Percentiles rank a stretch among this genome's conserved stretches.
Evolutionary conservation across 371 early-diverging fungal genomes (phyloP).

Genomic region (Syncephalastrum monosporum): DNA sequence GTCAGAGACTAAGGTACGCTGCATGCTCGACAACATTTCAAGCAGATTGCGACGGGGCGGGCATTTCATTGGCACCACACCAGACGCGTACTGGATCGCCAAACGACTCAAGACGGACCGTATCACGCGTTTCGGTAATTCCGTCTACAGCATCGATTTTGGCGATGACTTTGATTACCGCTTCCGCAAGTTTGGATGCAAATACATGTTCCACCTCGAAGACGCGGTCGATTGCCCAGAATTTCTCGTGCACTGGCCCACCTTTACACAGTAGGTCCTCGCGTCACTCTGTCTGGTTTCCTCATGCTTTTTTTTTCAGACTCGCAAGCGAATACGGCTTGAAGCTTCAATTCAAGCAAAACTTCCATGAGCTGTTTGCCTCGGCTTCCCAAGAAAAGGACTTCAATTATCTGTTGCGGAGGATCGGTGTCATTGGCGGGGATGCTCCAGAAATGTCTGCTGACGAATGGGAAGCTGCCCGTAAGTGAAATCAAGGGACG

Average conservation of each 20-base stretch:
- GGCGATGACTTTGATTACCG: conserved; percentile 46
- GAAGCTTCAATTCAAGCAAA: conserved; percentile 62
- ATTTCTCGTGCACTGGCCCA: conserved; percentile 89
- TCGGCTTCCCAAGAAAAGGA: conserved; percentile 54
- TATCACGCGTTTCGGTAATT: conserved; percentile 74
- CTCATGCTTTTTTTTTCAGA: conserved; percentile 31
- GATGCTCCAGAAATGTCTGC: conserved; percentile 57
- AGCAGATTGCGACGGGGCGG: conserved; percentile 81
- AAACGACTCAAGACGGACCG: conserved; percentile 40
- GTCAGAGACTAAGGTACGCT: conserved; percentile 75
- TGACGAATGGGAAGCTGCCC: conserved; percentile 95
- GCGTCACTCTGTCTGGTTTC: not conserved
- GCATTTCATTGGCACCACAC: conserved; percentile 92
- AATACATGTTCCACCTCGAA: conserved; percentile 91
- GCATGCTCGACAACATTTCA: conserved; percentile 84
- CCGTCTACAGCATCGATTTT: conserved; percentile 83
- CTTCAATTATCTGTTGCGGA: conserved; percentile 57
- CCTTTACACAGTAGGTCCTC: conserved; percentile 63
- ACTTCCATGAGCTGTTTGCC: conserved; percentile 83
- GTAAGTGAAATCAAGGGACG: conserved; percentile 33
- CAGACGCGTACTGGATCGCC: conserved; percentile 90
- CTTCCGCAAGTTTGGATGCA: conserved; percentile 75
- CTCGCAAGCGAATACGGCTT: conserved; percentile 87
- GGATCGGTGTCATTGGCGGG: conserved; percentile 85
- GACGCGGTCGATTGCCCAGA: conserved; percentile 99